Base-by-base conservation (phyloP, 2,329 filamentous ascomycete genomes). In the Coleophoma eucalyptorum region DNA sequence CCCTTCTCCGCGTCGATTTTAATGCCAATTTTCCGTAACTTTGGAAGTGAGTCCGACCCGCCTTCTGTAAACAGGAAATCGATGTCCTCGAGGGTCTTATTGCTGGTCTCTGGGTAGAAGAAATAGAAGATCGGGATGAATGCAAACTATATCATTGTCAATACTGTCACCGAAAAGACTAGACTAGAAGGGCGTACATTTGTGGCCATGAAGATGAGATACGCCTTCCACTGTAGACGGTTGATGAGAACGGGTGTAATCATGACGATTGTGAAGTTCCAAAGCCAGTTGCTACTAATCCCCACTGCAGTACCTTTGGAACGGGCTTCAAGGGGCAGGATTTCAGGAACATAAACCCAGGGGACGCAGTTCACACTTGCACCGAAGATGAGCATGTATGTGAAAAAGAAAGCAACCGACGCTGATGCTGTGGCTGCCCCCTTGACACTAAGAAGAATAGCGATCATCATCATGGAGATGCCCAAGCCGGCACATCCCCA, bases 151-250 rank as follows among this genome's bases (percentile, higher is more conserved):
- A 26, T 26, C 3, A 26, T 26, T 26, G 26, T 26, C 26, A 26
- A 8, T 8, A 6, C 2, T 5, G 10, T 26, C 26, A 7, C 26
- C 10, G 26, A 26, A 26, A 26, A 8, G 26, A 26, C 2, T 6
- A 8, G 26, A 8, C 4, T 26, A 8, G 26, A 5, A 26, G 10
- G 5, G n/a, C 57, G 51, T 16, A 53, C 77, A 67, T 55, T 79
- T 78, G 74, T 67, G 20, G 63, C 66, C 66, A 75, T 75, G 62
- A 78, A 80, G 55, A 79, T 78, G 3, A 80, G 63, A 54, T 80
- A 80, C 0, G 72, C 73, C 55, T 75, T 73, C 74, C 75, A 80
- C 21, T 69, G 57, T 1, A 81, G 63, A 5, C 68, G 70, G 44
- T 69, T 69, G 51, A 80, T 71, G 2, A 76, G 64, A 1, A 72